phyloP scores from a whole-genome alignment of 2,329 filamentous ascomycete species.

The Neopestalotiopsis clavispora region DNA sequence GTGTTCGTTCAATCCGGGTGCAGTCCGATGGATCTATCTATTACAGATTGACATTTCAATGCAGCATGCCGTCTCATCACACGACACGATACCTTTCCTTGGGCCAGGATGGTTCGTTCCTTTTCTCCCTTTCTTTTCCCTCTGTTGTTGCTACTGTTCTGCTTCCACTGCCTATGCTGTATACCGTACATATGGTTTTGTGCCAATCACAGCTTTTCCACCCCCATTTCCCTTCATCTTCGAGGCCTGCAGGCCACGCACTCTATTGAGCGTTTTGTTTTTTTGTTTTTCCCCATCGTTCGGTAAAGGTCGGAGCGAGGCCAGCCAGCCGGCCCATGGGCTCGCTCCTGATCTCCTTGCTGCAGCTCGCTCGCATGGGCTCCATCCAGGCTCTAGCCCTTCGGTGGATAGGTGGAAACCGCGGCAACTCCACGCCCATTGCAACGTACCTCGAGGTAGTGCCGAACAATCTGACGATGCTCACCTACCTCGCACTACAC shows the following conservation, averaged over 20 bases:
- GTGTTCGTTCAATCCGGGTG: neutral
- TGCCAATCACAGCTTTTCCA: neutral
- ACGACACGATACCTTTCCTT: constrained; percentile 8
- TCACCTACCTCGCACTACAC: constrained; percentile 8
- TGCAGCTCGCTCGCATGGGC: constrained; percentile 11
- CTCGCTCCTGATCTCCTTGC: neutral
- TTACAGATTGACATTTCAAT: constrained; percentile 7
- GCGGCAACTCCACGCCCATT: constrained; percentile 14
- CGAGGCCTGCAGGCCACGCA: neutral
- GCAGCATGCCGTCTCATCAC: constrained; percentile 13
- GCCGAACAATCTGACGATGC: constrained; percentile 6
- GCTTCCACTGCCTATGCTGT: neutral
- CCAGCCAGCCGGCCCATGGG: neutral
- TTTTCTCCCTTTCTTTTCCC: neutral
- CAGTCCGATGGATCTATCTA: constrained; percentile 8
- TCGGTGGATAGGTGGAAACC: constrained; percentile 18
- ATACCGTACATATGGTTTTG: neutral
- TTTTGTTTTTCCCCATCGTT: neutral
- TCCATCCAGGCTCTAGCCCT: constrained; percentile 13
- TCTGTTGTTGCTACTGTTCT: neutral
- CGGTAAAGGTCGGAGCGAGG: constrained; percentile 18
- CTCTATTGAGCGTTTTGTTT: constrained; percentile 11
- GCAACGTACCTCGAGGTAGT: constrained; percentile 13
- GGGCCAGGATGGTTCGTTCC: neutral
- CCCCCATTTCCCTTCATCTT: neutral